Base-by-base conservation (phyloP, 2,329 filamentous ascomycete species). In the Rhynchosporium graminicola region DNA sequence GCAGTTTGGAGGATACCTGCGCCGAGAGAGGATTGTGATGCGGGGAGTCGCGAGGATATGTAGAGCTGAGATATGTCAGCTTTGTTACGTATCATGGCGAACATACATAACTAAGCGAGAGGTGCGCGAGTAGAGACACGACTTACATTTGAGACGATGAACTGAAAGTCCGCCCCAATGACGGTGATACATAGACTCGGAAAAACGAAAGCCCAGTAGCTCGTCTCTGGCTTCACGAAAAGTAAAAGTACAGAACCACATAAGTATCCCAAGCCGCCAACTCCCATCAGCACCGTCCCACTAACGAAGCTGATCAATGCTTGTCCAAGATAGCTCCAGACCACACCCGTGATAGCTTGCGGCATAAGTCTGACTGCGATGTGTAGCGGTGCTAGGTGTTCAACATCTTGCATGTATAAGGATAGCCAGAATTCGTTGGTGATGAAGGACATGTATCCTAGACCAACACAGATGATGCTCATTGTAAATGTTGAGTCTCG, bases 1-100 rank as follows among this genome's bases (percentile, higher is more conserved):
- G 87, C 79, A 2, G 87, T 89, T 72, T 89, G 87, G 69, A 90
- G 86, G 46, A 91, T 84, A 0, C 86, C 86, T 5, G 87, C 86
- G 0, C 86, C 87, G 13, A 89, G 80, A 0, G 84, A 85, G 68
- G 90, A 86, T 66, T 82, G 77, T 1, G 77, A 73, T 0, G 86
- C 85, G 6, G 47, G 8, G 36, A 59, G 47, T 20, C 28, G 36
- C 2, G 57, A 59, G 20, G 89, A 84, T 59, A 90, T 86, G 66
- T 89, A 90, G 82, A 90, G 87, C 80, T 87, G 63, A 2, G 7
- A 43, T 12, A 26, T 3, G 38, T 69, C 33, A 65, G 68, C 33
- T 36, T 36, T 31, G 33, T 38, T 33, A 57, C 6, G 3, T n/a
- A n/a, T 15, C 13, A 7, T 13, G 4, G 40, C 12, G 12, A 43